Evolutionary conservation across 169 alveolate species (phyloP).

Genomic region (Plasmodium reichenowi): DNA sequence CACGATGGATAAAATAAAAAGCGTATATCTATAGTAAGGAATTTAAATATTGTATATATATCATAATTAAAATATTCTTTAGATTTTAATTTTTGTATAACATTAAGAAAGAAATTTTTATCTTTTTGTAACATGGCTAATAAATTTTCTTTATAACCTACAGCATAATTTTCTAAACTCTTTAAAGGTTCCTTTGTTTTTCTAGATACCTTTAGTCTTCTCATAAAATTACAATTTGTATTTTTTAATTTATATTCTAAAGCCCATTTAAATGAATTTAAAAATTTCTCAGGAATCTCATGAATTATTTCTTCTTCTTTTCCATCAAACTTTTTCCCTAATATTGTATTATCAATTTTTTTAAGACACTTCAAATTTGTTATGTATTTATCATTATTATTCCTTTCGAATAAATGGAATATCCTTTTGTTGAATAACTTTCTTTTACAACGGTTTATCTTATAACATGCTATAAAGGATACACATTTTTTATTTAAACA

Average conservation of each 20-base stretch:
- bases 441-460: too few relatives aligned
- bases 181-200: conserved; percentile 63
- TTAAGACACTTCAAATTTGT: conserved; percentile 49
- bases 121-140: conserved; percentile 70
- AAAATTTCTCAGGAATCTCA: conserved; percentile 38
- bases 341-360: conserved; percentile 59
- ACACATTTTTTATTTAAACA: too few relatives aligned
- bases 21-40: conserved; percentile 45
- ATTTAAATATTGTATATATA: conserved; percentile 70
- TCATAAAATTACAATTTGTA: conserved; percentile 67
- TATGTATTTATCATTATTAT: conserved; percentile 6
- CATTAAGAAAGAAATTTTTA: conserved; percentile 55
- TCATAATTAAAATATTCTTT: conserved; percentile 75
- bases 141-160: conserved; percentile 73
- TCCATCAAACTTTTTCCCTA: conserved; percentile 38
- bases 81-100: conserved; percentile 58
- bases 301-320: conserved; percentile 54
- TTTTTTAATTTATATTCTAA: conserved; percentile 64
- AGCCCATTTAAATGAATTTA: conserved; percentile 77
- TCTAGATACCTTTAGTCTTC: conserved; percentile 58
- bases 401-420: neutral
- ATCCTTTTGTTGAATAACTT: neutral
- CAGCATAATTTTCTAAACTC: conserved; percentile 50
- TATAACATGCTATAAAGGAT: too few relatives aligned
- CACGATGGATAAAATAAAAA: conserved; percentile 64